Base-by-base conservation (phyloP, 2,329 filamentous ascomycete genomes). In the Polytolypa hystricis region DNA sequence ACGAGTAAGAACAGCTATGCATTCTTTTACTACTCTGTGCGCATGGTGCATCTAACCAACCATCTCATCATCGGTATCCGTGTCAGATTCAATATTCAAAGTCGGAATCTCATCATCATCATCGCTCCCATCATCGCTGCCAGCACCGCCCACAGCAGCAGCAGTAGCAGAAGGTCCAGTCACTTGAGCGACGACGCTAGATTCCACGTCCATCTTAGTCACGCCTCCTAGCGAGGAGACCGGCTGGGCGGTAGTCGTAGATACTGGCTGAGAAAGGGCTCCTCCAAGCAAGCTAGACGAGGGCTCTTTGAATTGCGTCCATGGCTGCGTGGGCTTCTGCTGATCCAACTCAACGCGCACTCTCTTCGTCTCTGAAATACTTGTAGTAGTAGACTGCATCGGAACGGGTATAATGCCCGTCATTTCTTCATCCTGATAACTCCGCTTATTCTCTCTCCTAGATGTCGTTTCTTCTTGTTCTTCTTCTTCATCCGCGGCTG, bases 81-180 rank as follows among this genome's bases (percentile, higher is more conserved):
- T 64, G 43, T 66, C 64, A n/a, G 62, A 47, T 12, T 64, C 64
- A n/a, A 65, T 48, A 40, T 67, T 61, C 27, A 71, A 52, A 19
- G 62, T 57, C 2, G 68, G 68, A 42, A 70, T 60, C 37, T 69
- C 68, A 43, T 66, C 66, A 40, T 65, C 67, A 40, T 61, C 66
- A 20, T 61, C 60, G 34, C 64, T 60, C 18, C 55, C 60, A 12
- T 47, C 45, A 19, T 47, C 44, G 18, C 46, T 44, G 4, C 40
- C 25, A 25, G 38, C 38, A 43, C 43, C 28, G 32, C 20, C 27
- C 7, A 36, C 33, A 20, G 42, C 30, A n/a, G 25, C 12, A 26
- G 25, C 37, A 28, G 20, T 30, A 8, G 30, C n/a, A n/a, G n/a
- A n/a, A n/a, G n/a, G n/a, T n/a, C n/a, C n/a, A n/a, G n/a, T n/a